Percentiles rank a stretch among this genome's conserved stretches.
Evolutionary conservation across 1,139 yeast genomes (phyloP).

Genomic region (Geotrichum phurueaensis): DNA sequence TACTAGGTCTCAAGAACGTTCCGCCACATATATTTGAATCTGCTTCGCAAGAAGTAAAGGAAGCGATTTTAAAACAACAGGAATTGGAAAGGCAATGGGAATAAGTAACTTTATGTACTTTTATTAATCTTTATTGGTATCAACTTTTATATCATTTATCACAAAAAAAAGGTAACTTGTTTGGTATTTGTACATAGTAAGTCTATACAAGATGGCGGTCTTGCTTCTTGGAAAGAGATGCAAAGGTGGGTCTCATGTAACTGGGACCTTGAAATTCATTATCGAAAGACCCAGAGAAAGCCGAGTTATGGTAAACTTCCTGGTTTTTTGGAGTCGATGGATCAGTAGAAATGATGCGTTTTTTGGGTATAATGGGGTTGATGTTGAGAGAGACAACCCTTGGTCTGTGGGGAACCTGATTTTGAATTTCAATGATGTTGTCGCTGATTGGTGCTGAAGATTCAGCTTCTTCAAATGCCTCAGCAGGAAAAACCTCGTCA

Average conservation of each 20-base stretch:
- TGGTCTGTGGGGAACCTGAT: not conserved
- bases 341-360: not conserved
- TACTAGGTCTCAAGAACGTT: slow-evolving; percentile 61
- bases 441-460: not conserved
- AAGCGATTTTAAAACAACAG: slow-evolving; percentile 57
- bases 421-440: not conserved
- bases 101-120: not conserved
- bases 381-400: not conserved
- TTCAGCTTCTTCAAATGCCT: not conserved
- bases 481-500: not conserved
- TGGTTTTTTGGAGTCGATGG: not conserved
- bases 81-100: slow-evolving; percentile 3
- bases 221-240: slow-evolving; percentile 12
- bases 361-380: not conserved
- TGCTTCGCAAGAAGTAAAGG: slow-evolving; percentile 45
- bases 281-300: not conserved
- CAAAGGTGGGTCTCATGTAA: slow-evolving; percentile 14
- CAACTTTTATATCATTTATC: not conserved
- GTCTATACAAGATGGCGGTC: not conserved
- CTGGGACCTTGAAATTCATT: not conserved
- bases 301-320: not conserved
- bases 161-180: not conserved
- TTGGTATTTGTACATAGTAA: not conserved
- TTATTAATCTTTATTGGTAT: not conserved
- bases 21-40: slow-evolving; percentile 49